These are phyloP conservation scores for Phytophthora europaea DNA, from an alignment of 352 stramenopile species.

Conservation along the genomic window DNA sequence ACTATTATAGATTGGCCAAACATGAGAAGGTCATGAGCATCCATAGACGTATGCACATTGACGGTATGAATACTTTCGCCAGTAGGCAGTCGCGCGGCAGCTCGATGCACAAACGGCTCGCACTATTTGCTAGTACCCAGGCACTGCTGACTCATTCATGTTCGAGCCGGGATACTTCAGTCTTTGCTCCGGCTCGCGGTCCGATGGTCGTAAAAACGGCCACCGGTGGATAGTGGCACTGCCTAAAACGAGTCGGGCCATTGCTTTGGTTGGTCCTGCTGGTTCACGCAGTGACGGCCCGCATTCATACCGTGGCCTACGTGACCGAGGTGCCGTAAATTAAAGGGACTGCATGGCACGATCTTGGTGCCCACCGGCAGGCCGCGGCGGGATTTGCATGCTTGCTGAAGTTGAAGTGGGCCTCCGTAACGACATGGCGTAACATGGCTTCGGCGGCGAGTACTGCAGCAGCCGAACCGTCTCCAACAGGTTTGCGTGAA, in stretches of 20 bases:
- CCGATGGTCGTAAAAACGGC: slow-evolving; percentile 4
- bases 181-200: not conserved
- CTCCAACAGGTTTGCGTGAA: not conserved
- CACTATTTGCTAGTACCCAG: no score
- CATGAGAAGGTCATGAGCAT: not conserved
- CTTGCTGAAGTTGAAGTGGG: slow-evolving; percentile 10
- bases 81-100: not conserved
- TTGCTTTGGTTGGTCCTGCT: not conserved
- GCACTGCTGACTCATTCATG: not conserved
- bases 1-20: not conserved
- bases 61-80: not conserved
- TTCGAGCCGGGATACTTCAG: slow-evolving; percentile 4
- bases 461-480: slow-evolving; percentile 2
- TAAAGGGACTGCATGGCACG: not conserved
- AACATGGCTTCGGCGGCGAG: not conserved
- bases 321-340: not conserved
- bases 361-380: not conserved
- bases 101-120: no score
- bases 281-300: not conserved
- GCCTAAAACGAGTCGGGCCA: not conserved
- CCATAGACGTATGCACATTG: not conserved
- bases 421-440: slow-evolving; percentile 3
- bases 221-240: slow-evolving; percentile 1
- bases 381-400: slow-evolving; percentile 5
- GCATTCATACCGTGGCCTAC: not conserved